Percentiles rank a stretch among this genome's conserved stretches.
Evolutionary conservation across 2,329 filamentous ascomycete genomes (phyloP).

Genomic region (Alternaria viburni): DNA sequence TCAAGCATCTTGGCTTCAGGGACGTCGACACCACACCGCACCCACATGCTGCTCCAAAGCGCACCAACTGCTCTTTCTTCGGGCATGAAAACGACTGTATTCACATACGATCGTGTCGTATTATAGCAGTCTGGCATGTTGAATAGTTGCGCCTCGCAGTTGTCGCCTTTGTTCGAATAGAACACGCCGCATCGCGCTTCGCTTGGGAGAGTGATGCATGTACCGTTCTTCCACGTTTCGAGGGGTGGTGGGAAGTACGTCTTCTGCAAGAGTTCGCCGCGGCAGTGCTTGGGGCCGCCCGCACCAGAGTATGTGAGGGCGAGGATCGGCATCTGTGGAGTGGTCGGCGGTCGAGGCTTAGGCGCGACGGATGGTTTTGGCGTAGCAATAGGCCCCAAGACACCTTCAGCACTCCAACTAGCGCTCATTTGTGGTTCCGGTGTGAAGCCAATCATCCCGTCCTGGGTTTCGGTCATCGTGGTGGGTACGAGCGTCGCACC

Average conservation of each 20-base stretch:
- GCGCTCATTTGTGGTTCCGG: conserved; percentile 20
- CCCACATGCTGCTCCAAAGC: conserved; percentile 45
- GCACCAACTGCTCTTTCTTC: conserved; percentile 43
- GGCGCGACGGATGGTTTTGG: conserved; percentile 15
- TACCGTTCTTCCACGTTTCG: conserved; percentile 35
- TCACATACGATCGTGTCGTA: conserved; percentile 37
- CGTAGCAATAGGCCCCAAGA: conserved; percentile 27
- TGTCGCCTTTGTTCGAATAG: conserved; percentile 41
- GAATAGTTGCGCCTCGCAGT: conserved; percentile 45
- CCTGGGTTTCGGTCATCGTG: conserved; percentile 24
- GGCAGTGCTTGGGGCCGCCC: conserved; percentile 45
- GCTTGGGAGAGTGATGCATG: conserved; percentile 40
- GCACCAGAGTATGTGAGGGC: conserved; percentile 42
- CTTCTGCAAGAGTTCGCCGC: conserved; percentile 37
- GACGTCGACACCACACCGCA: conserved; percentile 41
- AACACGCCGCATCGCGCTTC: conserved; percentile 45
- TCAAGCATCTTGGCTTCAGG: conserved; percentile 38
- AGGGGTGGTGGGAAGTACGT: conserved; percentile 32
- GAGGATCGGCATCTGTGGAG: conserved; percentile 35
- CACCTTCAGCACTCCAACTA: conserved; percentile 29
- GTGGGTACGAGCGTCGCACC: conserved; percentile 16
- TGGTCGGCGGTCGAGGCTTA: conserved; percentile 15
- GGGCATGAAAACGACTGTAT: conserved; percentile 46
- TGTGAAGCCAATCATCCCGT: conserved; percentile 34
- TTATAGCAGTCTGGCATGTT: conserved; percentile 37